Evolutionary conservation across 2,329 filamentous ascomycete species (phyloP).

Genomic region (Emmonsia crescens): DNA sequence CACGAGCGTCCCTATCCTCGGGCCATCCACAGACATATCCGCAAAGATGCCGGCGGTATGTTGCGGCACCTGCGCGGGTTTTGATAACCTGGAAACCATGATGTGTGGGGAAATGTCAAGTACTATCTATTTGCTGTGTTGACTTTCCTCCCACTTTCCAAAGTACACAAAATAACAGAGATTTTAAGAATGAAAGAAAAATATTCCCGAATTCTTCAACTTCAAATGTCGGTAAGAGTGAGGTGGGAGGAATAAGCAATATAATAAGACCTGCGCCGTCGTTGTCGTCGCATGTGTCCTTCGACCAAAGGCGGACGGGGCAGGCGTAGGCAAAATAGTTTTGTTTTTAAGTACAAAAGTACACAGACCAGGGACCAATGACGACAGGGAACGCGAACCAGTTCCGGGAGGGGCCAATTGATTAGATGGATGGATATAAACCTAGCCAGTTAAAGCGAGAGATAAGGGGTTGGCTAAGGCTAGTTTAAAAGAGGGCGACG

Average conservation of each 20-base stretch:
- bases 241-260: neutral
- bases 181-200: neutral
- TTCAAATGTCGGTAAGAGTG: neutral
- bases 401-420: neutral
- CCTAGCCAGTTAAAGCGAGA: neutral
- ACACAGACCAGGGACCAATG: neutral
- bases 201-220: neutral
- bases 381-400: neutral
- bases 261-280: neutral
- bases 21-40: constrained; percentile 86
- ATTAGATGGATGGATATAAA: neutral
- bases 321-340: neutral
- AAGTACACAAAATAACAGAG: neutral
- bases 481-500: neutral
- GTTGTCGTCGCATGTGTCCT: neutral
- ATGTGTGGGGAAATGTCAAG: constrained; percentile 3
- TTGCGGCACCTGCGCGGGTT: constrained; percentile 48
- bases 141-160: neutral
- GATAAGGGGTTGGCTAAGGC: neutral
- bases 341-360: neutral
- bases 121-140: neutral
- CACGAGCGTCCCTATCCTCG: constrained; percentile 85
- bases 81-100: constrained; percentile 23
- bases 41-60: constrained; percentile 91
- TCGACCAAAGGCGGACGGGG: neutral